Percentiles rank a stretch among this genome's conserved stretches.
phyloP scores from a whole-genome alignment of 1,139 yeast species.

The Taiozyma onychis region DNA sequence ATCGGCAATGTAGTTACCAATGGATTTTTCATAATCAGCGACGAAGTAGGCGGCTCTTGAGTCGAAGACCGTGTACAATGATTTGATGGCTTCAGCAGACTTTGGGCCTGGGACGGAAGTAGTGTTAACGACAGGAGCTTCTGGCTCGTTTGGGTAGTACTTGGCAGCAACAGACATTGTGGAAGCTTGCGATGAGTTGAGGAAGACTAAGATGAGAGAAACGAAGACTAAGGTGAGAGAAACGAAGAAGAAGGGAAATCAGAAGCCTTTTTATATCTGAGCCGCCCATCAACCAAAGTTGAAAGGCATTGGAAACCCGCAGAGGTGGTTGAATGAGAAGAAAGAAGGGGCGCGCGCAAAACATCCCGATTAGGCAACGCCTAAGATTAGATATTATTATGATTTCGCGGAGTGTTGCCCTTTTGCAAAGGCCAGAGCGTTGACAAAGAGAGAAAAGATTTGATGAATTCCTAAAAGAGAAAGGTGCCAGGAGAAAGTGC shows the following conservation, averaged over 20 bases:
- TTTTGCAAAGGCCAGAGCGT: too few relatives aligned
- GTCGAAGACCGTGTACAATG: constrained; percentile 54
- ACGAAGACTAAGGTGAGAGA: too few relatives aligned
- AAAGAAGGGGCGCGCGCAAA: not conserved
- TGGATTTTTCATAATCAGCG: constrained; percentile 57
- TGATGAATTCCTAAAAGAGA: too few relatives aligned
- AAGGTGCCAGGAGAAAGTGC: too few relatives aligned
- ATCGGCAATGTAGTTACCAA: constrained; percentile 68
- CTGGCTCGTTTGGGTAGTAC: constrained; percentile 58
- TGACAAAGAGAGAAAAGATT: too few relatives aligned
- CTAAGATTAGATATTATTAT: not conserved
- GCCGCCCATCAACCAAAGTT: not conserved
- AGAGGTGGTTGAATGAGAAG: too few relatives aligned
- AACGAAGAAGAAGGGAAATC: not conserved
- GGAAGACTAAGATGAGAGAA: not conserved
- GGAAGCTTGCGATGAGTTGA: not conserved
- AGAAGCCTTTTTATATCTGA: not conserved
- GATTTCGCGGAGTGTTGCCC: not conserved
- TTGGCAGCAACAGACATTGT: constrained; percentile 40
- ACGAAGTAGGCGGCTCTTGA: constrained; percentile 66
- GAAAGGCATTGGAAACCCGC: not conserved
- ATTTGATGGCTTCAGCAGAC: constrained; percentile 39
- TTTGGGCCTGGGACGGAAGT: constrained; percentile 57
- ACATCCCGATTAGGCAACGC: not conserved
- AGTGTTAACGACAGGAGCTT: constrained; percentile 42